Base-by-base conservation (phyloP, 305 asterid species). In the Fraxinus sp. region DNA sequence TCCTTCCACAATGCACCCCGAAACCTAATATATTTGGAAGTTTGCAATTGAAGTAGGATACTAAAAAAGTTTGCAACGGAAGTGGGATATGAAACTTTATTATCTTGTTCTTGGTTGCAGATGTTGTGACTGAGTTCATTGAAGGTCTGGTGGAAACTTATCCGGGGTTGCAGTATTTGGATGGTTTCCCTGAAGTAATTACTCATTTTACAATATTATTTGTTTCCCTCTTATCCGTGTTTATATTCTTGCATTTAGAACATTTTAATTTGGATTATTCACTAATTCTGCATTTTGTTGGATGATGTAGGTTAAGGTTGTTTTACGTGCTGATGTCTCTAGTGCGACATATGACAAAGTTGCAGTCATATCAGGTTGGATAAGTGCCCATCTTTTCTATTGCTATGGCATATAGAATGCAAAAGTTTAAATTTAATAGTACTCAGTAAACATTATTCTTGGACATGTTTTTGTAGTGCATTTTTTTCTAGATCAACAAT, bases 141-240 rank as follows among this genome's bases (percentile, higher is more conserved):
- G 99, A 94, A 89, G 98, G 99, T 41, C 86, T 96, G 82, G 97
- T 92, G 81, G 99, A 96, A 88, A 94, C 97, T 81, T 96, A 90
- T 86, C 97, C 98, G 24, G 97, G 94, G 18, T 89, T 96, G 93
- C 99, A 96, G 87, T 94, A 93, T 86, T 89, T 96, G 96, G 97
- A 96, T 85, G 99, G 98, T 30, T 96, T 96, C 80, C 99, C 99
- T 24, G 91, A 91, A 83, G 99, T 93, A 85, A 88, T 70, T 83
- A 22, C 13, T 74, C 20, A 6, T 28, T 70, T 30, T 70, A 70
- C 75, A 26, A 11, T 13, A 30, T 6, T 70, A 28, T 68, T 68
- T 24, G 7, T 68, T 70, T 24, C 6, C 39, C 75, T 7, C 8
- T 26, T 70, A 30, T 30, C 75, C 7, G 26, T 13, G 75, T 70